These are phyloP conservation scores for Oldenlandia corymbosa DNA, from an alignment of 257 asterid genomes.

Conservation along the genomic window DNA sequence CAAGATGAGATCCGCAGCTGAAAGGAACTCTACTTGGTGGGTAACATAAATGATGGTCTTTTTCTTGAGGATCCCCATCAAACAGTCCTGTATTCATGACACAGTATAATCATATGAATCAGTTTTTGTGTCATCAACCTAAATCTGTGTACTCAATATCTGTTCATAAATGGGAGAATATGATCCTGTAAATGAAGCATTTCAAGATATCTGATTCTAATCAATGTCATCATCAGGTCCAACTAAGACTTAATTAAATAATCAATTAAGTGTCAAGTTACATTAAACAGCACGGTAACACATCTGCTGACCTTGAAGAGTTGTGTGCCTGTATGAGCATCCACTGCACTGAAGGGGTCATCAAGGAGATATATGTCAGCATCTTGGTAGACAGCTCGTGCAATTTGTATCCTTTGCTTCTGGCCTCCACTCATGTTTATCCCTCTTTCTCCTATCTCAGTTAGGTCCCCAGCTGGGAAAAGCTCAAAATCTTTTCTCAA, in stretches of 20 bases:
- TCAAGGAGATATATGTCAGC: constrained; percentile 89
- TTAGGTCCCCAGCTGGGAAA: constrained; percentile 75
- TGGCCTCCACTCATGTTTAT: constrained; percentile 97
- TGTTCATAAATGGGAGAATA: not conserved
- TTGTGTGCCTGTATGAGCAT: constrained; percentile 91
- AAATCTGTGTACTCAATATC: not conserved
- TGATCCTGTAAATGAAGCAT: not conserved
- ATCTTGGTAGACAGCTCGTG: constrained; percentile 92
- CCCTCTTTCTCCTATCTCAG: constrained; percentile 93
- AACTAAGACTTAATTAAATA: no score
- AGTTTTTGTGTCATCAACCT: not conserved
- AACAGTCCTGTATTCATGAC: constrained; percentile 55
- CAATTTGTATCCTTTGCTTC: constrained; percentile 90
- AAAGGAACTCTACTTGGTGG: constrained; percentile 93
- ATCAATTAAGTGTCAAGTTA: no score
- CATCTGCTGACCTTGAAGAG: constrained; percentile 58
- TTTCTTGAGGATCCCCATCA: constrained; percentile 82
- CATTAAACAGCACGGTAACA: no score
- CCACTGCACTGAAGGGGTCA: constrained; percentile 96
- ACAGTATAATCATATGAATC: constrained; percentile 4
- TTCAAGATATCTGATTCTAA: not conserved
- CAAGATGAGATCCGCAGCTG: constrained; percentile 91
- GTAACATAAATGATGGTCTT: constrained; percentile 85
- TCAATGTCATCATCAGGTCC: no score
- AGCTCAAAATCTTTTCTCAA: constrained; percentile 75